Base-by-base conservation (phyloP, 441 rosid species). In the Adansonia grandidieri region DNA sequence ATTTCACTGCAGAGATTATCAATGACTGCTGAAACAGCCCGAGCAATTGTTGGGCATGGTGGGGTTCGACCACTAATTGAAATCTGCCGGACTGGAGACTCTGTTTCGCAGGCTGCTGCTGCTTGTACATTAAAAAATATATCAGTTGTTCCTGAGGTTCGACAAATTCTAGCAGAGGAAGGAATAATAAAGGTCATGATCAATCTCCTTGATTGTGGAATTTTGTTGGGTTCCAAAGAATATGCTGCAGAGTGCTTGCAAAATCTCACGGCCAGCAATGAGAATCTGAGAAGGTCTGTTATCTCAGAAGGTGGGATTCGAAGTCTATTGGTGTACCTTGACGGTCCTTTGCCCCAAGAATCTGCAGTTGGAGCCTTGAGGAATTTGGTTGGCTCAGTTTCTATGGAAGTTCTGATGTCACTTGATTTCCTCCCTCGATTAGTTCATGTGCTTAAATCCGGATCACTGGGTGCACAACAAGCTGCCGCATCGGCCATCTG, bases 191-290 rank as follows among this genome's bases (percentile, higher is more conserved):
- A 72, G 82, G 92, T 89, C 17, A 96, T 91, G 97, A 85, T 93
- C 77, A 77, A 86, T 77, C 90, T 93, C 44, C 91, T 96, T 8
- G 91, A 86, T 75, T 83, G 91, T 48, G 99, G 98, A 73, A 89
- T 96, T 67, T 71, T 92, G 64, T 64, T 90, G n/a, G 96, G 97
- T 69, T 84, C 97, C 22, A 93, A 90, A 85, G 99, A 96, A 68
- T 89, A 93, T 61, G 98, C 99, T 1, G 91, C 98, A 0, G 98
- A 96, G 80, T 93, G 97, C 87, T 85, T 96, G 86, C 98, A 93
- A 86, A 89, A 93, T 82, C 94, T 96, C 84, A 92, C 99, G 5
- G 86, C 93, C 1, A 87, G 90, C 83, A 93, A 90, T 17, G 97
- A 93, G 78, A 82, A 82, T 79, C 84, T 93, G 20, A 82, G 89